A percentile compares a stretch with the other conserved stretches of the same genome.
These are phyloP conservation scores for Coniochaeta sp. DNA, from an alignment of 2,329 filamentous ascomycete species.

Conservation along the genomic window DNA sequence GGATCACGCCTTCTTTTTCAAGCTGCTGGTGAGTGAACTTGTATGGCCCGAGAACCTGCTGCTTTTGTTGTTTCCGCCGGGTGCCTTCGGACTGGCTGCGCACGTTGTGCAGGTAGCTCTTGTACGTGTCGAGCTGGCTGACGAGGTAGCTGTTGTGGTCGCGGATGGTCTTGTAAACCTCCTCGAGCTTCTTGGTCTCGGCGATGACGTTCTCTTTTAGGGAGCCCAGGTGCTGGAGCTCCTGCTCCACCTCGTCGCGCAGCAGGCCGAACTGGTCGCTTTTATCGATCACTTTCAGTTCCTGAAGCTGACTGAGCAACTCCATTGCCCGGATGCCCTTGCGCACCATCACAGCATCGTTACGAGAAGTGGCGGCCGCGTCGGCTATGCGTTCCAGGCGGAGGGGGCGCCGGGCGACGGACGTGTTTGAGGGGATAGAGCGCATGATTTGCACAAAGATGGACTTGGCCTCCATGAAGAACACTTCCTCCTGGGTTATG, in stretches of 20 bases:
- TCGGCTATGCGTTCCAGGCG: conserved; percentile 88
- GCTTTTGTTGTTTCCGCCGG: conserved; percentile 84
- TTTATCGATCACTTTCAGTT: conserved; percentile 86
- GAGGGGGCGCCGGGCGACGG: conserved; percentile 73
- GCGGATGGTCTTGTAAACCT: conserved; percentile 94
- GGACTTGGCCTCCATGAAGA: conserved; percentile 98
- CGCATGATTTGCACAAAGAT: conserved; percentile 97
- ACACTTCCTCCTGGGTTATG: conserved; percentile 97
- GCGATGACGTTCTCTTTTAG: conserved; percentile 88
- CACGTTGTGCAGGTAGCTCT: conserved; percentile 97
- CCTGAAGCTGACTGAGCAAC: conserved; percentile 85
- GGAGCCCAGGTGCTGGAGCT: conserved; percentile 88
- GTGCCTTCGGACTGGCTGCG: conserved; percentile 94
- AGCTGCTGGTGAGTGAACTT: conserved; percentile 98
- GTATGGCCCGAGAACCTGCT: conserved; percentile 91
- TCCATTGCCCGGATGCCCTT: conserved; percentile 98
- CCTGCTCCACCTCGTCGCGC: conserved; percentile 93
- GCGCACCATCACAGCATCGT: conserved; percentile 96
- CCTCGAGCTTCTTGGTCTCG: conserved; percentile 84
- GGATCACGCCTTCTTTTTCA: conserved; percentile 98
- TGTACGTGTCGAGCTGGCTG: conserved; percentile 95
- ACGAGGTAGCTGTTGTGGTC: conserved; percentile 96
- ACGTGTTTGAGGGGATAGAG: conserved; percentile 72
- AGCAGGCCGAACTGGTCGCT: conserved; percentile 83
- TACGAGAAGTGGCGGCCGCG: conserved; percentile 89